These are phyloP conservation scores for Populus hybrid DNA, from an alignment of 441 rosid genomes.

Conservation along the genomic window DNA sequence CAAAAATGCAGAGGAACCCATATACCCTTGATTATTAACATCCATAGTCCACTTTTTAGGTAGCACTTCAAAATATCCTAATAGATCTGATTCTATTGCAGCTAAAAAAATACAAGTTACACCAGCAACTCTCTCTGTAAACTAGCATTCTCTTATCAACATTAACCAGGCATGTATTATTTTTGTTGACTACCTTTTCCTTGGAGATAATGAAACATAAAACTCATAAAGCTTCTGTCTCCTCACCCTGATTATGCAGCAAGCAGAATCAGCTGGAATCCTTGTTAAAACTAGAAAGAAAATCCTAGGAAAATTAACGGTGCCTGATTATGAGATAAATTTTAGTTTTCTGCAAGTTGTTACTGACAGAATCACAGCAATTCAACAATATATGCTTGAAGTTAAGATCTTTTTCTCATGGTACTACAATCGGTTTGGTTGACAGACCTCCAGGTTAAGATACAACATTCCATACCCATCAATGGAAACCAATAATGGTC, in stretches of 20 bases:
- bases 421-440: not conserved
- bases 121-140: not conserved
- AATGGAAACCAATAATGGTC: not conserved
- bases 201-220: not conserved
- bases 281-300: not conserved
- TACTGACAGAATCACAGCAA: not conserved
- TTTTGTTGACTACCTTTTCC: not conserved
- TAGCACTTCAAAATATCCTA: not conserved
- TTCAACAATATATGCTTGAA: not conserved
- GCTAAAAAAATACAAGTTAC: not conserved
- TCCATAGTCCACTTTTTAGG: not conserved
- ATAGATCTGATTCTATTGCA: not conserved
- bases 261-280: not conserved
- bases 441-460: not conserved
- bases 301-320: not conserved
- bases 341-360: not conserved
- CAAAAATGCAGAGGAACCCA: not conserved
- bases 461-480: not conserved
- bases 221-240: not conserved
- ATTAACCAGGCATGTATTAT: not conserved
- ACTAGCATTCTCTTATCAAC: not conserved
- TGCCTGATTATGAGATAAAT: not conserved
- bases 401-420: not conserved
- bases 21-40: not conserved
- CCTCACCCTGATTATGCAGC: not conserved